These are phyloP conservation scores for Gryganskiella cystojenkinii DNA, from an alignment of 192 early-diverging fungal species.

Conservation along the genomic window DNA sequence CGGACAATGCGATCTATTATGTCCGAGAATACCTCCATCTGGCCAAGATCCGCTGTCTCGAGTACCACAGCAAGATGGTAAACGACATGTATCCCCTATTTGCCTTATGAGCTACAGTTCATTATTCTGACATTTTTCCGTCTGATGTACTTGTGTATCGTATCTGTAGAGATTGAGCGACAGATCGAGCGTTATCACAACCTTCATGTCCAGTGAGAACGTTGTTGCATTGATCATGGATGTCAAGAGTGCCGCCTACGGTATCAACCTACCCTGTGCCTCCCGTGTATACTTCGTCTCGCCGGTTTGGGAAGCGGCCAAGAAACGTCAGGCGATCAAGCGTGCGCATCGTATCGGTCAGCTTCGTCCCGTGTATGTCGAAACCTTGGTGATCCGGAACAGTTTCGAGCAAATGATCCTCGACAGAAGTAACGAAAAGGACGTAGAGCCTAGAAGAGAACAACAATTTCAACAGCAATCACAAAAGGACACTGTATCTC, in stretches of 20 bases:
- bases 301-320: conserved; percentile 77
- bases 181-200: conserved; percentile 62
- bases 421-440: neutral
- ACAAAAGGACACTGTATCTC: no score
- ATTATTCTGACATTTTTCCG: neutral
- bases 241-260: conserved; percentile 66
- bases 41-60: conserved; percentile 60
- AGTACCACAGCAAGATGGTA: conserved; percentile 65
- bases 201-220: conserved; percentile 67
- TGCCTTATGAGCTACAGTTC: no score
- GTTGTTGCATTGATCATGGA: conserved; percentile 68
- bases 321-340: conserved; percentile 86
- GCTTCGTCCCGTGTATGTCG: conserved; percentile 65
- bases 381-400: conserved; percentile 63
- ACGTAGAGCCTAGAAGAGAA: neutral
- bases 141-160: no score
- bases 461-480: neutral
- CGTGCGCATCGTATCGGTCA: conserved; percentile 88
- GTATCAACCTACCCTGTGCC: conserved; percentile 82
- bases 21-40: conserved; percentile 61
- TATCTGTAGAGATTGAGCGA: conserved; percentile 54
- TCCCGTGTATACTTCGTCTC: conserved; percentile 78
- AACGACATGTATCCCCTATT: neutral
- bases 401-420: conserved; percentile 68
- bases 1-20: conserved; percentile 63